phyloP scores from a whole-genome alignment of 2,329 filamentous ascomycete genomes.

The Fusarium nodosum region DNA sequence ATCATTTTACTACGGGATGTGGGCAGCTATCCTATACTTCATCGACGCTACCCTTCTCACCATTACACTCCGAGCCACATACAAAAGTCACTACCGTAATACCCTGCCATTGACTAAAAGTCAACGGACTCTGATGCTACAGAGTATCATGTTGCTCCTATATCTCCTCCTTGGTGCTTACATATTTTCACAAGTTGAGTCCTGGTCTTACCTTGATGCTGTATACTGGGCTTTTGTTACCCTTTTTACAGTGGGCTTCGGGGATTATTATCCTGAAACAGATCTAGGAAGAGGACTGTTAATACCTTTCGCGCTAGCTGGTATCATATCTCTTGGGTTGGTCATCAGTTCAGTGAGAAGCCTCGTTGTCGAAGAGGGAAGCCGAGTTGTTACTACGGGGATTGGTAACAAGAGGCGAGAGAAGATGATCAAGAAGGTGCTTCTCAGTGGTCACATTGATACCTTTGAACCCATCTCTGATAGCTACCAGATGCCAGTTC shows the following conservation, averaged over 20 bases:
- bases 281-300: neutral
- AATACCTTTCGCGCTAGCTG: constrained; percentile 1
- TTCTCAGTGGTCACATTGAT: neutral
- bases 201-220: constrained; percentile 1
- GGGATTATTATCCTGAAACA: neutral
- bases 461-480: neutral
- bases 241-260: constrained; percentile 8
- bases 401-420: neutral
- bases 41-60: neutral
- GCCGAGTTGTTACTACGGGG: neutral
- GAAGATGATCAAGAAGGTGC: neutral
- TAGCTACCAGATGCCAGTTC: neutral
- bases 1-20: constrained; percentile 7
- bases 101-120: neutral
- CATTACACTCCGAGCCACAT: neutral
- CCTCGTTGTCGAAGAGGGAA: neutral
- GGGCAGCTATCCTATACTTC: constrained; percentile 5
- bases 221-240: constrained; percentile 9
- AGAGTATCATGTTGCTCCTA: constrained; percentile 4
- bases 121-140: constrained; percentile 1
- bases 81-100: neutral
- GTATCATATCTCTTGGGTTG: constrained; percentile 6
- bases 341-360: constrained; percentile 7
- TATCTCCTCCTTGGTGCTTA: constrained; percentile 5
- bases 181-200: neutral